phyloP scores from a whole-genome alignment of 2,329 filamentous ascomycete genomes.

The Alternaria alternata region DNA sequence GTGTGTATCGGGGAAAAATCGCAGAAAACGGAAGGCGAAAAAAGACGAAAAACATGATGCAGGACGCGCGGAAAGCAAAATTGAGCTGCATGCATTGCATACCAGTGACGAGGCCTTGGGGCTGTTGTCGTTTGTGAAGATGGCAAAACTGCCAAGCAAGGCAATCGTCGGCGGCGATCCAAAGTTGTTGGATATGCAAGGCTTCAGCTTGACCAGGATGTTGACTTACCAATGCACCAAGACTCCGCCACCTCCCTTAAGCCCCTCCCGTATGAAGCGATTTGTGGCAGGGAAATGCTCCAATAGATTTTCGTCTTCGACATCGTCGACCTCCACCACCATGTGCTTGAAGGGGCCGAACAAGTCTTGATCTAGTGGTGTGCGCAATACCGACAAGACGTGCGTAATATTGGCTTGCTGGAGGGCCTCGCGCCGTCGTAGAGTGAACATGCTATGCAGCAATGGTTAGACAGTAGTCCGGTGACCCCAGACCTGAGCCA shows the following conservation, averaged over 20 bases:
- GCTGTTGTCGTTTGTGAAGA: conserved; percentile 34
- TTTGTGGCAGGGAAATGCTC: conserved; percentile 81
- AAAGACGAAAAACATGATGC: conserved; percentile 24
- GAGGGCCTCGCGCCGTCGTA: conserved; percentile 76
- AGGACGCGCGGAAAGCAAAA: conserved; percentile 35
- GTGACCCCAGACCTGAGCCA: conserved; percentile 16
- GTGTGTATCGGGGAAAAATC: conserved; percentile 33
- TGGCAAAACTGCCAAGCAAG: conserved; percentile 46
- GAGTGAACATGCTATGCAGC: conserved; percentile 73
- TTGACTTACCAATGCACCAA: conserved; percentile 74
- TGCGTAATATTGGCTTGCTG: conserved; percentile 82
- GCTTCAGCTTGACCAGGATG: conserved; percentile 46
- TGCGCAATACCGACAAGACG: conserved; percentile 81
- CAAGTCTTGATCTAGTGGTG: conserved; percentile 64
- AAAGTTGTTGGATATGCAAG: conserved; percentile 40
- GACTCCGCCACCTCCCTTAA: conserved; percentile 69
- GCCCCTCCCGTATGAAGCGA: conserved; percentile 80
- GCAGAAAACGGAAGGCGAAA: conserved; percentile 27
- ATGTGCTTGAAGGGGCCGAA: conserved; percentile 74
- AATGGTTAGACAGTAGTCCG: conserved; percentile 35
- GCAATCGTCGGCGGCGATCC: conserved; percentile 36
- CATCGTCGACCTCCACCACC: conserved; percentile 86
- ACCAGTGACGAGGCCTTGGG: conserved; percentile 10
- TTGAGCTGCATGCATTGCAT: conserved; percentile 17
- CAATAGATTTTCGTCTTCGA: conserved; percentile 86